Conservation (phyloP, 805 yeast genomes). For the Candida coquimbonensis region DNA sequence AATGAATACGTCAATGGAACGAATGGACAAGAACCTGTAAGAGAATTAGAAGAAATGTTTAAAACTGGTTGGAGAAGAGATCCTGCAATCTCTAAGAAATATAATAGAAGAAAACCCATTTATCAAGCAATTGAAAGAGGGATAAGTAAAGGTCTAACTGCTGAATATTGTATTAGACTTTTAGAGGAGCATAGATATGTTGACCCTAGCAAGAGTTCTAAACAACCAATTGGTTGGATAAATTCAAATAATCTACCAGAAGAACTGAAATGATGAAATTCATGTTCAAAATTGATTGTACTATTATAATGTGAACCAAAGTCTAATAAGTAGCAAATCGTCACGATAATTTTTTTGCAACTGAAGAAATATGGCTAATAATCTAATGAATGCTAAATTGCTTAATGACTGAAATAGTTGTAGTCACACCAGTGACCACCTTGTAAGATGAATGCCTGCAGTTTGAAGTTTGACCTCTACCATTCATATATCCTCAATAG, state of each 20-base stretch:
- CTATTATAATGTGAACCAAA: too few species aligned
- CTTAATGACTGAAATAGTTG: too few species aligned
- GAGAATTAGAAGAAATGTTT: constrained; percentile 39
- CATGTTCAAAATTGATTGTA: too few species aligned
- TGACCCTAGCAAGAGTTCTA: constrained; percentile 33
- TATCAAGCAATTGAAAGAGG: constrained; percentile 52
- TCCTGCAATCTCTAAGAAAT: constrained; percentile 46
- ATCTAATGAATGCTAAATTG: too few species aligned
- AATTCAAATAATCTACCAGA: constrained; percentile 33
- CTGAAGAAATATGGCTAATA: too few species aligned
- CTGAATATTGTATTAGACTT: constrained; percentile 37
- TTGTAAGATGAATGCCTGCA: too few species aligned
- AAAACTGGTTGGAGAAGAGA: constrained; percentile 52
- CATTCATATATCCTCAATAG: too few species aligned
- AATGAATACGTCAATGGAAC: constrained; percentile 47
- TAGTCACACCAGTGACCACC: too few species aligned
- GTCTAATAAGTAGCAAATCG: too few species aligned
- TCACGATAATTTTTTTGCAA: too few species aligned
- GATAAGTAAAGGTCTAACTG: constrained; percentile 34
- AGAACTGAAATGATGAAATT: constrained; percentile 10
- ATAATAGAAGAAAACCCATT: constrained; percentile 44
- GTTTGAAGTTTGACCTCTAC: too few species aligned
- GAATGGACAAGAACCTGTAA: constrained; percentile 45
- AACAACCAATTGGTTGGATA: constrained; percentile 40
- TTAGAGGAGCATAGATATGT: constrained; percentile 39